phyloP scores from a whole-genome alignment of 1,284 basidiomycete genomes.

The Agaricales sp. region DNA sequence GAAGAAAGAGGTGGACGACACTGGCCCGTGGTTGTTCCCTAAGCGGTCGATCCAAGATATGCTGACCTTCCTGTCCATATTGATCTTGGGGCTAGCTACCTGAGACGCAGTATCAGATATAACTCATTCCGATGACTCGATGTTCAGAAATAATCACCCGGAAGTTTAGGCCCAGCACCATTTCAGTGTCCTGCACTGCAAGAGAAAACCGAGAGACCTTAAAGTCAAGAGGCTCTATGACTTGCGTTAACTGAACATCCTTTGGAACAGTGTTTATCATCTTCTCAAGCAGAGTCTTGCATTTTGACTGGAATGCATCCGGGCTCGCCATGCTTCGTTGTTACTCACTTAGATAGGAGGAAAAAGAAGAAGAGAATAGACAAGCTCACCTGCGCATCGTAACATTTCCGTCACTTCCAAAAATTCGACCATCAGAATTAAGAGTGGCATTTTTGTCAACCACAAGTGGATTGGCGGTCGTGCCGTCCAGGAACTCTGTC shows the following conservation, averaged over 20 bases:
- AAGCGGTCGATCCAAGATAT: too few relatives aligned
- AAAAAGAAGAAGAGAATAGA: constrained; percentile 7
- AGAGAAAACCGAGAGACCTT: too few relatives aligned
- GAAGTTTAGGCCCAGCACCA: too few relatives aligned
- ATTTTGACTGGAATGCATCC: constrained; percentile 17
- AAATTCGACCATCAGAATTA: constrained; percentile 20
- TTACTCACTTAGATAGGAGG: constrained; percentile 13
- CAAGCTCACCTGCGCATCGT: constrained; percentile 17
- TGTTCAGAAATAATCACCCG: too few relatives aligned
- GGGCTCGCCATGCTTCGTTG: constrained; percentile 15
- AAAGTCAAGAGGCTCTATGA: too few relatives aligned
- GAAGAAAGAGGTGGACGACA: too few relatives aligned
- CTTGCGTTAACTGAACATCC: constrained; percentile 20
- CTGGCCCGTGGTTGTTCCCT: too few relatives aligned
- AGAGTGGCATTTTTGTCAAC: constrained; percentile 16
- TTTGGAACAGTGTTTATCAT: constrained; percentile 24
- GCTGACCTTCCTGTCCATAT: too few relatives aligned
- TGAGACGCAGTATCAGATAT: too few relatives aligned
- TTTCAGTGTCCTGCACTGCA: too few relatives aligned
- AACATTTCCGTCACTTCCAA: constrained; percentile 17
- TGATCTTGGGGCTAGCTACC: too few relatives aligned
- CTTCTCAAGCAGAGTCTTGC: constrained; percentile 18
- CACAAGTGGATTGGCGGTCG: constrained; percentile 18
- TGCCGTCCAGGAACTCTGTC: constrained; percentile 19
- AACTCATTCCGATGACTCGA: too few relatives aligned